A percentile compares a stretch with the other conserved stretches of the same genome.
These are phyloP conservation scores for Neofusicoccum ribis DNA, from an alignment of 2,329 filamentous ascomycete genomes.

Conservation along the genomic window DNA sequence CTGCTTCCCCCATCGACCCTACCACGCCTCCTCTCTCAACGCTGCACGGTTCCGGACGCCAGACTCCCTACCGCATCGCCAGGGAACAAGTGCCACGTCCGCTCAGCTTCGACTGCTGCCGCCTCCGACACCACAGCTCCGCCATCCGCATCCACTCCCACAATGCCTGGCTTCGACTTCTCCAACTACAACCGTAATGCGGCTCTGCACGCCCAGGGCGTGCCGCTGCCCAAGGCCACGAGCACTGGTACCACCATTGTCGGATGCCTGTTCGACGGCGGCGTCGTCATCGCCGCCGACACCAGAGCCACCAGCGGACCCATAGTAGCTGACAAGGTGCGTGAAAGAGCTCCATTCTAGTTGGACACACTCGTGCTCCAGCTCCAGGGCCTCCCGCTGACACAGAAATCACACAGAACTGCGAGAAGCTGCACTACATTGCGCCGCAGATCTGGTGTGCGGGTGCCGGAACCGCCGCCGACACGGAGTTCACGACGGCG, in stretches of 20 bases:
- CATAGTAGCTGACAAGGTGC: constrained; percentile 95
- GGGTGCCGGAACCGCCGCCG: constrained; percentile 93
- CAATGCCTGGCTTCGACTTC: constrained; percentile 97
- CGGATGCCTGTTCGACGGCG: constrained; percentile 92
- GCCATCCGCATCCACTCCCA: not conserved
- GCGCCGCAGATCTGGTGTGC: constrained; percentile 99
- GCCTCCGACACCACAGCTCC: not conserved
- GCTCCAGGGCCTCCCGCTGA: constrained; percentile 23
- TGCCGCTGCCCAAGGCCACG: constrained; percentile 94
- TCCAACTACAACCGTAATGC: constrained; percentile 99
- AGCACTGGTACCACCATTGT: constrained; percentile 99
- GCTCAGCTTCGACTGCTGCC: not conserved
- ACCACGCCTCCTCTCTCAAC: not conserved
- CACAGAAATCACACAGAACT: constrained; percentile 64
- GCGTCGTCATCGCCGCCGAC: constrained; percentile 97
- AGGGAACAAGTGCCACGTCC: not conserved
- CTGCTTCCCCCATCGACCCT: not conserved
- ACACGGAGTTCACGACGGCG: constrained; percentile 98
- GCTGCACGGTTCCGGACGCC: not conserved
- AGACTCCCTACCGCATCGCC: not conserved
- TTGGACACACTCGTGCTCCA: not conserved
- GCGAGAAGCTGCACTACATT: constrained; percentile 99
- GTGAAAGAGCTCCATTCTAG: not conserved
- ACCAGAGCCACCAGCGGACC: constrained; percentile 95
- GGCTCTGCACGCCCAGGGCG: constrained; percentile 88